Percentiles rank a stretch among this genome's conserved stretches.
These are phyloP conservation scores for Hanseniaspora mollemarum DNA, from an alignment of 805 yeast species.

Conservation along the genomic window DNA sequence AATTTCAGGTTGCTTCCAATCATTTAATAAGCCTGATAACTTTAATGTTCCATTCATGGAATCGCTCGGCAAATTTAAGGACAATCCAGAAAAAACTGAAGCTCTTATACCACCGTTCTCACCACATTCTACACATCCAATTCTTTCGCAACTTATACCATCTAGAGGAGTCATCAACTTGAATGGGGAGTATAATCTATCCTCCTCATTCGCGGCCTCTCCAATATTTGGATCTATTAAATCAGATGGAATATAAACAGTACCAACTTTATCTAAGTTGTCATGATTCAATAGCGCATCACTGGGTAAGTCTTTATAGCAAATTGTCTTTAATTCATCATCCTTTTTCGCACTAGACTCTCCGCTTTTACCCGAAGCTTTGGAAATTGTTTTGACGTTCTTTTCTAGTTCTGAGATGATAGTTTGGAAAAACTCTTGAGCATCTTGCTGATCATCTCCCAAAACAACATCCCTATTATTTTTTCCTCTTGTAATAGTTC, in stretches of 20 bases:
- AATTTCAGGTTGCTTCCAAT: conserved; percentile 69
- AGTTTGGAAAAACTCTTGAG: conserved; percentile 87
- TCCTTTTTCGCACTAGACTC: conserved; percentile 19
- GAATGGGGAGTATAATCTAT: conserved; percentile 39
- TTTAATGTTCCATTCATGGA: conserved; percentile 34
- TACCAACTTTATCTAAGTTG: conserved; percentile 47
- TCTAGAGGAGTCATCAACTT: conserved; percentile 79
- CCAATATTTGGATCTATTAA: conserved; percentile 62
- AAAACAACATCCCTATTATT: conserved; percentile 65
- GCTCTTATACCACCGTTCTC: conserved; percentile 87
- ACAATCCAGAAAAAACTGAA: conserved; percentile 63
- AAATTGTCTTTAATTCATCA: conserved; percentile 24
- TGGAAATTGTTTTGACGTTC: conserved; percentile 23
- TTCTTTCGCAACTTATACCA: conserved; percentile 77
- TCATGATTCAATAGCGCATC: conserved; percentile 34
- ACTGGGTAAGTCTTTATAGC: conserved; percentile 27
- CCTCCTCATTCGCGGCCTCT: conserved; percentile 29
- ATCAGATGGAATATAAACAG: conserved; percentile 57
- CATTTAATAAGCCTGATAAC: conserved; percentile 44
- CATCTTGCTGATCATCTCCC: conserved; percentile 91
- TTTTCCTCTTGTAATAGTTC: conserved; percentile 55
- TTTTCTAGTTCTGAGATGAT: conserved; percentile 55
- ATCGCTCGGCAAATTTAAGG: conserved; percentile 53
- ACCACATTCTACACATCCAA: conserved; percentile 83
- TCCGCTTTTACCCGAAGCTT: conserved; percentile 18